These are phyloP conservation scores for Umbilicus rupestris DNA, from an alignment of 164 flowering plant species.

Conservation along the genomic window DNA sequence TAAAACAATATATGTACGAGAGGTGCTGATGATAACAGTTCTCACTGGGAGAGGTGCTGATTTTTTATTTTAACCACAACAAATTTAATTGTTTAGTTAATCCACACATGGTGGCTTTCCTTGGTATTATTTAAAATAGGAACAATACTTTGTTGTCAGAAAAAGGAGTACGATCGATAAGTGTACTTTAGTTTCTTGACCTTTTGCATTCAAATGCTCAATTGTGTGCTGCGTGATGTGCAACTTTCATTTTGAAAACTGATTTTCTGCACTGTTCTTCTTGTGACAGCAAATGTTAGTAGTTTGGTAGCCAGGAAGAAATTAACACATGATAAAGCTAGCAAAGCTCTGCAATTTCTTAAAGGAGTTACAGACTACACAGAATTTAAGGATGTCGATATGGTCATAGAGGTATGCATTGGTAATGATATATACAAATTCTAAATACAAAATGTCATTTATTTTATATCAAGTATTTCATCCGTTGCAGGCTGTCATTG, in stretches of 20 bases:
- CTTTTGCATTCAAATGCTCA: neutral
- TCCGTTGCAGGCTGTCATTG: constrained; percentile 78
- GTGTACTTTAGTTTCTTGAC: neutral
- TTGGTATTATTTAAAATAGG: neutral
- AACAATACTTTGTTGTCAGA: neutral
- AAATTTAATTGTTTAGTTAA: neutral
- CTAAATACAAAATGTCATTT: neutral
- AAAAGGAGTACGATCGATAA: neutral
- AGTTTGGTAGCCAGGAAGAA: constrained; percentile 56
- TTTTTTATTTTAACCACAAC: no score
- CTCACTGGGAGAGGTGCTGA: no score
- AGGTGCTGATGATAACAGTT: no score
- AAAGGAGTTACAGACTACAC: constrained; percentile 84
- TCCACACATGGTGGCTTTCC: neutral
- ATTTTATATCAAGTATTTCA: neutral
- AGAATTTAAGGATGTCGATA: constrained; percentile 82
- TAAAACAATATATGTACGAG: no score
- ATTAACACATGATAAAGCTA: constrained; percentile 55
- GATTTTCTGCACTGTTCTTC: neutral
- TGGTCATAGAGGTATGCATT: constrained; percentile 84
- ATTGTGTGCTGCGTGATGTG: neutral
- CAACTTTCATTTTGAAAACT: constrained; percentile 7
- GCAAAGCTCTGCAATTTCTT: constrained; percentile 52
- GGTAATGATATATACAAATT: neutral
- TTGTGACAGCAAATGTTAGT: constrained; percentile 52